These are phyloP conservation scores for Apiospora rasikravindrae DNA, from an alignment of 2,329 filamentous ascomycete genomes.

Conservation along the genomic window DNA sequence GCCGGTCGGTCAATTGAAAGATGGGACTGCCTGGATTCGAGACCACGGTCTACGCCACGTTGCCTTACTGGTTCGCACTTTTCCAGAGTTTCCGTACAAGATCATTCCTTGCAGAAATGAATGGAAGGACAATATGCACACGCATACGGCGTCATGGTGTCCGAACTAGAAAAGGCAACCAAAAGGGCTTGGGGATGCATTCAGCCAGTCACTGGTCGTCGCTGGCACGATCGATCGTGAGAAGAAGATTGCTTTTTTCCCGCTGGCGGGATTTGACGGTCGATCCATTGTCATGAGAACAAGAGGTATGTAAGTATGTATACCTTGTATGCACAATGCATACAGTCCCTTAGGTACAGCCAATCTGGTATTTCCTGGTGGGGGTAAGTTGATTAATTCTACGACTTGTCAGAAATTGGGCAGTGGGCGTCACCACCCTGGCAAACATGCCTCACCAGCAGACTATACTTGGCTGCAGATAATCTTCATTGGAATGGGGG, in stretches of 20 bases:
- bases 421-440: background rate
- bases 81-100: background rate
- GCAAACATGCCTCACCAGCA: background rate
- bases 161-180: background rate
- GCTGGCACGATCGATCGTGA: background rate
- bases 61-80: background rate
- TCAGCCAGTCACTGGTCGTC: background rate
- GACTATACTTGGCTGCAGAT: constrained; percentile 8
- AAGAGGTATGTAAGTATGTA: background rate
- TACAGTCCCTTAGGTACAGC: too few relatives aligned
- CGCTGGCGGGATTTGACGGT: background rate
- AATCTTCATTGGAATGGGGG: constrained; percentile 14
- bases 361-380: background rate
- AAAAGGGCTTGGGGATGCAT: background rate
- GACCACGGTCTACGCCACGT: background rate
- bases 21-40: background rate
- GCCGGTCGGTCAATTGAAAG: too few relatives aligned
- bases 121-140: background rate
- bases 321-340: too few relatives aligned
- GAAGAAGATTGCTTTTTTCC: background rate
- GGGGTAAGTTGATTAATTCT: constrained; percentile 7
- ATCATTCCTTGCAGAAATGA: background rate
- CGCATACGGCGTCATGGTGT: background rate
- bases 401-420: constrained; percentile 9
- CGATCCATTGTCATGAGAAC: background rate